Evolutionary conservation across 1,284 basidiomycete species (phyloP).

Genomic region (Austropuccinia psidii): DNA sequence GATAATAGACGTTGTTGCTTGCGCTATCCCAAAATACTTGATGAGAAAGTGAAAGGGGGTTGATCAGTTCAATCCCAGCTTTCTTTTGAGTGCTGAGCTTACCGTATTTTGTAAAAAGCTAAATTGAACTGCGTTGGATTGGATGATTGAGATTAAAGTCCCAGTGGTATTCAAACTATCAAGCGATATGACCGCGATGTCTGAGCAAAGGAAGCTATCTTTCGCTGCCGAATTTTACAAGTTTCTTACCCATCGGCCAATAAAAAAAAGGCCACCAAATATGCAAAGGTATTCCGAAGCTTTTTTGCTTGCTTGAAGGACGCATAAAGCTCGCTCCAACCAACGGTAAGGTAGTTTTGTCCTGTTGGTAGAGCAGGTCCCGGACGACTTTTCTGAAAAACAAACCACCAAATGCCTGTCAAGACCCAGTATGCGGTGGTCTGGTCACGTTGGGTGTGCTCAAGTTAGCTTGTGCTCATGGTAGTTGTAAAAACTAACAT

Average conservation of each 20-base stretch:
- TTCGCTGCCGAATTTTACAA: not conserved
- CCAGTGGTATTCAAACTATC: constrained; percentile 33
- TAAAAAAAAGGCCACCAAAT: constrained; percentile 33
- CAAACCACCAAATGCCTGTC: constrained; percentile 32
- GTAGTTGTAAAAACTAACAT: not conserved
- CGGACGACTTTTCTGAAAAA: constrained; percentile 29
- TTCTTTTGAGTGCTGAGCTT: not conserved
- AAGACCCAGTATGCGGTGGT: constrained; percentile 33
- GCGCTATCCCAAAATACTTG: constrained; percentile 33
- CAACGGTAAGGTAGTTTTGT: constrained; percentile 12
- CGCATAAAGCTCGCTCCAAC: constrained; percentile 17
- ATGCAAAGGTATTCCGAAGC: constrained; percentile 25
- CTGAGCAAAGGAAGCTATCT: not conserved
- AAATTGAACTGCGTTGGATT: constrained; percentile 18
- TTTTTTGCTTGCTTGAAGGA: constrained; percentile 8
- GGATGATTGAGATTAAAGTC: constrained; percentile 29
- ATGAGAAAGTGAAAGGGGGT: no score
- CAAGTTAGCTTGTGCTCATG: not conserved
- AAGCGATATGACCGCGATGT: not conserved
- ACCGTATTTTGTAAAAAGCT: constrained; percentile 34
- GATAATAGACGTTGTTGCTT: constrained; percentile 36
- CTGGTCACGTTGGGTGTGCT: not conserved
- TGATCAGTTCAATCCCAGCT: no score
- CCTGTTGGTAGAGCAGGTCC: constrained; percentile 12
- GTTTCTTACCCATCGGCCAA: constrained; percentile 32